Conservation (phyloP, 2,329 filamentous ascomycete species). For the Neonectria coccinea region DNA sequence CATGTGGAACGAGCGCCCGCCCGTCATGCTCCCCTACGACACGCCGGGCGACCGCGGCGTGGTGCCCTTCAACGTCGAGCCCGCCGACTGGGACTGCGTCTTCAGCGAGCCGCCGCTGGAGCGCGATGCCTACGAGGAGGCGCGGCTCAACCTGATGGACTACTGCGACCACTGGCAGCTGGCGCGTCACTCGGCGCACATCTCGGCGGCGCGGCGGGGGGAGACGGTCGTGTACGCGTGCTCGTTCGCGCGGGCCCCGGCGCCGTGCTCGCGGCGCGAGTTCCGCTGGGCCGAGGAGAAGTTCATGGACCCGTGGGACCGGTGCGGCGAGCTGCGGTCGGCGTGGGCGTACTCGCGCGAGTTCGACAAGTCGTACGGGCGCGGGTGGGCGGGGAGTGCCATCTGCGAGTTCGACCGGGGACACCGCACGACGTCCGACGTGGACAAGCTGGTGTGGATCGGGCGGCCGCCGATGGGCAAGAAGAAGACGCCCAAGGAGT, state of each 20-base stretch:
- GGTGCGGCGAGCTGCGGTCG: constrained; percentile 7
- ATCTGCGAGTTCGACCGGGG: constrained; percentile 13
- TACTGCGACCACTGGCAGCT: constrained; percentile 18
- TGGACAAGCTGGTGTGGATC: constrained; percentile 3
- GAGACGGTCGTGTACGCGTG: constrained; percentile 14
- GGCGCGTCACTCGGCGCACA: constrained; percentile 4
- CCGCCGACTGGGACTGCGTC: constrained; percentile 5
- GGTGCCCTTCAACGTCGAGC: not conserved
- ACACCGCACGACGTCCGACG: not conserved
- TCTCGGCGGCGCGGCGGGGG: constrained; percentile 20
- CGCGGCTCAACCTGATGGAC: constrained; percentile 8
- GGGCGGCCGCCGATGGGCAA: not conserved
- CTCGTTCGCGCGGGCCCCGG: not conserved
- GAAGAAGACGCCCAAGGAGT: not conserved
- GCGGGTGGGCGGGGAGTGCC: constrained; percentile 8
- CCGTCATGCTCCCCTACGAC: not conserved
- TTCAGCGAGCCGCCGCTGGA: constrained; percentile 13
- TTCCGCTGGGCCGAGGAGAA: not conserved
- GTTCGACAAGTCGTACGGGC: constrained; percentile 7
- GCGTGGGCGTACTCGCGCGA: not conserved
- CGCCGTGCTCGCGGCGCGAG: constrained; percentile 1
- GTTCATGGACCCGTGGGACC: not conserved
- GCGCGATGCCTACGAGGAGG: constrained; percentile 1
- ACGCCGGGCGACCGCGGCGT: not conserved
- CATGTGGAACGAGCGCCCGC: not conserved